Base-by-base conservation (phyloP, 495 filamentous ascomycete genomes). In the Tuber brumale region DNA sequence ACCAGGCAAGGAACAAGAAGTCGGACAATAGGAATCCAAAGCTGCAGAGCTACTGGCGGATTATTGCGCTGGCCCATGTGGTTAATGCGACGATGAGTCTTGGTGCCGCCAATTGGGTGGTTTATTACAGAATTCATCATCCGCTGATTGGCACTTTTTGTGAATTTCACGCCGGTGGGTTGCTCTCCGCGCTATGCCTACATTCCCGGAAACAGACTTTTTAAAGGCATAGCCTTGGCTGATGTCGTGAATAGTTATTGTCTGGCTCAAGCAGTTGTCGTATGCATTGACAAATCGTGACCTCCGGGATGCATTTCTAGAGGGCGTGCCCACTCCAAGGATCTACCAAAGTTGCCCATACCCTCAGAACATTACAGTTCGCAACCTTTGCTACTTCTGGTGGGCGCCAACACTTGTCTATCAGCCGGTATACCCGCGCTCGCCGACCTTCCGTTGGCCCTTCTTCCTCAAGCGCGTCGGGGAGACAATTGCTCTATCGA, bases 271-370 rank as follows among this genome's bases (percentile, higher is more conserved):
- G 85, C 93, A 91, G 51, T 91, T 93, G 80, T 97, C 94, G 0
- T 99, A 98, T 81, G 95, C 95, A 35, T 91, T 98, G 82, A 97
- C 95, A 19, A 98, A 98, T 85, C 91, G 95, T 73, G 95, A 99
- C 83, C 90, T 99, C 48, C 92, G 95, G 14, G 92, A 95, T 76
- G 94, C 94, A 39, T 91, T 92, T 81, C 88, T 97, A 42, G 89
- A 92, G 78, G 91, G 92, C 3, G 87, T 89, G 3, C 86, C 89
- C 14, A 83, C 97, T 1, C 95, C 95, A 0, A 89, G 91, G 16
- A 85, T 97, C 69, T 99, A 99, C 84, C 84, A 86, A 2, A 81
- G 88, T n/a, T 95, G 93, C 79, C 92, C 94, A 0, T 99, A 98
- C 80, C 95, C 95, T 0, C 83, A 87, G 51, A 99, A 98, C 84